Evolutionary conservation across 2,329 filamentous ascomycete species (phyloP).

Genomic region (Arthroderma sp.): DNA sequence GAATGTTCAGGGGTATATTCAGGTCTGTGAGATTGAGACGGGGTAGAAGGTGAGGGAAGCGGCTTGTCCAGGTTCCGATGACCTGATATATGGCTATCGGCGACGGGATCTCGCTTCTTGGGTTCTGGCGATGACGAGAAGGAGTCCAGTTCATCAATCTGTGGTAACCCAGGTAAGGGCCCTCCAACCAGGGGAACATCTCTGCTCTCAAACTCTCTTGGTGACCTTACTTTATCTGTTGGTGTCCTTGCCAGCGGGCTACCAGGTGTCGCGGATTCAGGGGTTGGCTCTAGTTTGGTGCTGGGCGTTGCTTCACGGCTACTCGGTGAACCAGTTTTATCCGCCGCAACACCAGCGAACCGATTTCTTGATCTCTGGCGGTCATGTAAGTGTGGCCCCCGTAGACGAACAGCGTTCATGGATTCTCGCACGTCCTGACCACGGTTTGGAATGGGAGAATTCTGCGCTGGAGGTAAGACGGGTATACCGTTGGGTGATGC

Average conservation of each 20-base stretch:
- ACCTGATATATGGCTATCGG: background rate
- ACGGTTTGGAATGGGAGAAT: slow-evolving; percentile 68
- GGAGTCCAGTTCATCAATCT: slow-evolving; percentile 25
- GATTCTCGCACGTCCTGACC: slow-evolving; percentile 71
- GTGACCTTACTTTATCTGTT: slow-evolving; percentile 49
- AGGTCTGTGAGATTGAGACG: slow-evolving; percentile 8
- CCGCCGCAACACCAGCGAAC: slow-evolving; percentile 49
- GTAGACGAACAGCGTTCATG: slow-evolving; percentile 50
- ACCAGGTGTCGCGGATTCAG: slow-evolving; percentile 21
- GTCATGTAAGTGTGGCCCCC: slow-evolving; percentile 28
- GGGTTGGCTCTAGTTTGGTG: slow-evolving; percentile 24
- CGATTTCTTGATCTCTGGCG: slow-evolving; percentile 42
- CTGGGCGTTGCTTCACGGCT: slow-evolving; percentile 24
- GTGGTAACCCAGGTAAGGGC: slow-evolving; percentile 42
- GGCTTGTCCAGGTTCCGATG: background rate
- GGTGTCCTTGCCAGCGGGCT: slow-evolving; percentile 47
- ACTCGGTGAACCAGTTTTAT: slow-evolving; percentile 34
- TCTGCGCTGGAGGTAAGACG: slow-evolving; percentile 67
- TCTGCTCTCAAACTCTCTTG: slow-evolving; percentile 25
- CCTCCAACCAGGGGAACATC: slow-evolving; percentile 39
- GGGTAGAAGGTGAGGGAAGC: slow-evolving; percentile 5
- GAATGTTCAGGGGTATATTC: slow-evolving; percentile 49
- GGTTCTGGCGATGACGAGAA: slow-evolving; percentile 17
- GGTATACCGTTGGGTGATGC: slow-evolving; percentile 69
- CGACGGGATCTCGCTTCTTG: background rate